Evolutionary conservation across 164 flowering plant genomes (phyloP).

Genomic region (Houttuynia cordata): DNA sequence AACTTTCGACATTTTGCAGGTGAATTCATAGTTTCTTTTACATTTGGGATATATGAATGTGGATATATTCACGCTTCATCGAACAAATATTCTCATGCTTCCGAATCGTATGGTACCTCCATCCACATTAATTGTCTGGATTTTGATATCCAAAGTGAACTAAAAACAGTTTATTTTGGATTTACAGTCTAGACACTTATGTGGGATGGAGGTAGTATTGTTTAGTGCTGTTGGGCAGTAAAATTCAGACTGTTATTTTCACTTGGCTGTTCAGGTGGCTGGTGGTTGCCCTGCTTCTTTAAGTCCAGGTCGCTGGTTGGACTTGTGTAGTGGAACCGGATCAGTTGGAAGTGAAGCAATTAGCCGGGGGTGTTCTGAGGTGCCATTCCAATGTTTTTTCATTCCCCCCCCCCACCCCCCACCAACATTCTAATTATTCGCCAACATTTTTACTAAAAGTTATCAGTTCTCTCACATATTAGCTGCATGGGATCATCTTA

Average conservation of each 20-base stretch:
- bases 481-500: not conserved
- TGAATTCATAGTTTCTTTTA: constrained; percentile 5
- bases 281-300: constrained; percentile 84
- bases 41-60: not conserved
- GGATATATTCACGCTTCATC: too few relatives aligned
- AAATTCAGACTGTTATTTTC: not conserved
- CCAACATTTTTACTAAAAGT: not conserved
- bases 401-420: too few relatives aligned
- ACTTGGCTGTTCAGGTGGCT: constrained; percentile 45
- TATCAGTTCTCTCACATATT: too few relatives aligned
- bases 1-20: constrained; percentile 86
- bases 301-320: constrained; percentile 95
- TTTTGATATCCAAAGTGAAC: too few relatives aligned
- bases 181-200: too few relatives aligned
- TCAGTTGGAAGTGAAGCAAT: constrained; percentile 98
- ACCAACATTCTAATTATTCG: too few relatives aligned
- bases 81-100: too few relatives aligned
- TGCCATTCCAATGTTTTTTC: constrained; percentile 5
- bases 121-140: too few relatives aligned
- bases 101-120: too few relatives aligned
- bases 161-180: too few relatives aligned
- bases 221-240: too few relatives aligned
- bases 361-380: constrained; percentile 98
- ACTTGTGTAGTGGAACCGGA: constrained; percentile 94
- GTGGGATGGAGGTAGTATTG: too few relatives aligned